phyloP scores from a whole-genome alignment of 768 basidiomycete species.

The Leccinum rimulosum region DNA sequence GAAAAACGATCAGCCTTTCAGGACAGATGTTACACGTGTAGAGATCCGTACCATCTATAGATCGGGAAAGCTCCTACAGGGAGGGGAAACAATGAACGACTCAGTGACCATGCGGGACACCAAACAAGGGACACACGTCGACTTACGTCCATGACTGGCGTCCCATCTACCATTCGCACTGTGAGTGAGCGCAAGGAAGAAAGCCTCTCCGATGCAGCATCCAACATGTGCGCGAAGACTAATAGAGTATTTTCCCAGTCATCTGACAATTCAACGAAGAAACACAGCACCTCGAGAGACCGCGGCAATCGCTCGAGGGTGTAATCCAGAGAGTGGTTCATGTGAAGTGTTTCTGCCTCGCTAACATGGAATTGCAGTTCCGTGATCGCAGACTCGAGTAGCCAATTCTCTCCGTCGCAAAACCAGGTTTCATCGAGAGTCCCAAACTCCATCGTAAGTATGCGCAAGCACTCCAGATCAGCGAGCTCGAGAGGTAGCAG shows the following conservation, averaged over 20 bases:
- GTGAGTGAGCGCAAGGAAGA: background rate
- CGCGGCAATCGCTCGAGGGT: background rate
- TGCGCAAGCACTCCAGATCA: background rate
- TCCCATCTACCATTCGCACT: background rate
- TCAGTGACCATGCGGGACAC: background rate
- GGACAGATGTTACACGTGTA: background rate
- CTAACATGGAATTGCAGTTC: background rate
- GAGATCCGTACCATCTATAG: background rate
- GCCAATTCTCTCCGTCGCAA: background rate
- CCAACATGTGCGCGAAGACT: background rate
- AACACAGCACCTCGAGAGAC: background rate
- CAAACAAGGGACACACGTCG: background rate
- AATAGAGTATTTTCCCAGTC: background rate
- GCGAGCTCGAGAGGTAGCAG: too few species aligned
- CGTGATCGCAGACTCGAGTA: background rate
- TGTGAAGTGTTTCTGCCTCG: background rate
- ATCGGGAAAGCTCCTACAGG: background rate
- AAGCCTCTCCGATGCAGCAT: background rate
- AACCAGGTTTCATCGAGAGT: background rate
- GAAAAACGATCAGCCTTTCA: background rate
- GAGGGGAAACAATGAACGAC: background rate
- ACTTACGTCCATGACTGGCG: background rate
- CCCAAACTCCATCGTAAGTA: background rate
- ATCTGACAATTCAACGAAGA: background rate
- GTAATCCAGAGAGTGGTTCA: background rate